phyloP scores from a whole-genome alignment of 805 yeast genomes.

The Citeromyces matritensis region DNA sequence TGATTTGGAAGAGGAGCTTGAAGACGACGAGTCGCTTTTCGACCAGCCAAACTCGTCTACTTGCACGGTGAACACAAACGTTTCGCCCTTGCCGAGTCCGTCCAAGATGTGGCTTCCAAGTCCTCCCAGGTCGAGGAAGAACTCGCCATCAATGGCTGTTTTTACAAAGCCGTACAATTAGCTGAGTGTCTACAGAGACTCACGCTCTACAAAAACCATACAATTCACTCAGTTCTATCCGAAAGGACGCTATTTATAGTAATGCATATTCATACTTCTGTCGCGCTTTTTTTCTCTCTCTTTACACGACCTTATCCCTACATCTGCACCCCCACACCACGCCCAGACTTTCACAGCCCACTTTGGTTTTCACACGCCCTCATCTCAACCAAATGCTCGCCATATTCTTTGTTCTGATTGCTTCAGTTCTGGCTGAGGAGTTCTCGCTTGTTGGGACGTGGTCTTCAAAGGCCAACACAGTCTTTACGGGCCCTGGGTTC shows the following conservation, averaged over 20 bases:
- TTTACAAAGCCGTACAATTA: no score
- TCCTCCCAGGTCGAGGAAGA: not conserved
- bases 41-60: constrained; percentile 1
- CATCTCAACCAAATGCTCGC: not conserved
- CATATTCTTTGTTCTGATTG: not conserved
- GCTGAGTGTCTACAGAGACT: no score
- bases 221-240: no score
- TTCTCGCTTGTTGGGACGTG: constrained; percentile 67
- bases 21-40: constrained; percentile 2
- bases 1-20: constrained; percentile 1
- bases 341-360: not conserved
- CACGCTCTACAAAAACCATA: no score
- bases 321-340: not conserved
- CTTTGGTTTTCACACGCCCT: not conserved
- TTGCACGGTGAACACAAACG: not conserved
- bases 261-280: no score
- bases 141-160: not conserved
- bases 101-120: not conserved
- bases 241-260: no score
- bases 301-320: not conserved
- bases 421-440: constrained; percentile 2
- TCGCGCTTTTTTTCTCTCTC: not conserved
- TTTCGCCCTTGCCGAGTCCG: not conserved
- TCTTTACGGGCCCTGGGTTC: constrained; percentile 93
- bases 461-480: constrained; percentile 87